phyloP scores from a whole-genome alignment of 1,284 basidiomycete species.

The Ceratobasidium sp. region DNA sequence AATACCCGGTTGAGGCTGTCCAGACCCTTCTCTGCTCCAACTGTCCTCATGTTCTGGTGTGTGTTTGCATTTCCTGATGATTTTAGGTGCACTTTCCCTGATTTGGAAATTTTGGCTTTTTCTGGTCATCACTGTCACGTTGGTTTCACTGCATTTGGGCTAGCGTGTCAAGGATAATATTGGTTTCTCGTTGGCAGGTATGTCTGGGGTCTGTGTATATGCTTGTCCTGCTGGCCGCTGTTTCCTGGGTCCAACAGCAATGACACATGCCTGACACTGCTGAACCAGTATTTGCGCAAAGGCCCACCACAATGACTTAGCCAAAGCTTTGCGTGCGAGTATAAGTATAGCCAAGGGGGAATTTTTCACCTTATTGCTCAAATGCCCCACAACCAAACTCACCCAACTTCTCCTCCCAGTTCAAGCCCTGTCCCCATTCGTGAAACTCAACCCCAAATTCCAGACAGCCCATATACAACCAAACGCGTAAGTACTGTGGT shows the following conservation, averaged over 20 bases:
- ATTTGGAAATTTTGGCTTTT: no score
- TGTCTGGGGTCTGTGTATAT: background rate
- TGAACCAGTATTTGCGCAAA: background rate
- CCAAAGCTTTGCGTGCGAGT: background rate
- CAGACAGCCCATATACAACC: background rate
- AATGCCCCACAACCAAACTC: background rate
- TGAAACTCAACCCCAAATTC: constrained; percentile 1
- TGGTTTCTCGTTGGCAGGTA: background rate
- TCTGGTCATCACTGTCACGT: no score
- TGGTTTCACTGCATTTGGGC: no score
- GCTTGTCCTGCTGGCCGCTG: background rate
- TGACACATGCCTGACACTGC: background rate
- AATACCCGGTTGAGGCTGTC: no score
- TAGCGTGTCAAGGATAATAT: background rate
- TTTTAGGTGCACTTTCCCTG: no score
- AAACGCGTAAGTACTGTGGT: background rate
- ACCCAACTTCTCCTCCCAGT: background rate
- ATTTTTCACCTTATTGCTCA: no score
- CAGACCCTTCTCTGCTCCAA: no score
- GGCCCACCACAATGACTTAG: background rate
- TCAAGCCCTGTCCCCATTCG: background rate
- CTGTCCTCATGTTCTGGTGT: no score
- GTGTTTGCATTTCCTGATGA: no score
- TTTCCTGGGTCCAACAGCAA: background rate
- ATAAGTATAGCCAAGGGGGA: background rate